These are phyloP conservation scores for Leucocoprinus birnbaumii DNA, from an alignment of 768 basidiomycete species.

Conservation along the genomic window DNA sequence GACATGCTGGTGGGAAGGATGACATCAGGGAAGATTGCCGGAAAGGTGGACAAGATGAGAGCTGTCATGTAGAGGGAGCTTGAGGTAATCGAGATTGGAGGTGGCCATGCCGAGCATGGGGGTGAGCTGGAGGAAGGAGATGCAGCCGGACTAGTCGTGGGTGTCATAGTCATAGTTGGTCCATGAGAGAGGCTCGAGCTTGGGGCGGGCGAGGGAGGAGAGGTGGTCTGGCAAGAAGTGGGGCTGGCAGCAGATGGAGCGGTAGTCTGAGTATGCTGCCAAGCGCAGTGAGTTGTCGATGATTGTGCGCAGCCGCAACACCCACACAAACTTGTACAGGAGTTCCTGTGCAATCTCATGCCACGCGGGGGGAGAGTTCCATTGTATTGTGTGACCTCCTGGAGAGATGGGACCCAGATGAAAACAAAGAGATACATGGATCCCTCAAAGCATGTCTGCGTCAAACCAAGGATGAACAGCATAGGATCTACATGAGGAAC, in stretches of 20 bases:
- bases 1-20: constrained; percentile 22
- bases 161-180: constrained; percentile 59
- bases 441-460: constrained; percentile 81
- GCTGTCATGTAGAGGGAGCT: constrained; percentile 60
- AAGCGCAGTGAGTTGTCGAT: constrained; percentile 61
- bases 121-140: constrained; percentile 52
- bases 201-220: constrained; percentile 48
- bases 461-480: constrained; percentile 63
- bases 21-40: constrained; percentile 8
- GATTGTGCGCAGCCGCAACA: constrained; percentile 67
- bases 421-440: constrained; percentile 87
- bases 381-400: constrained; percentile 46
- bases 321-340: too few relatives aligned
- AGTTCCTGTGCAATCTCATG: too few relatives aligned
- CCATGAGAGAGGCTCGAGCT: constrained; percentile 60
- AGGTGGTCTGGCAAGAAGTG: constrained; percentile 34
- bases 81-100: constrained; percentile 60
- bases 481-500: constrained; percentile 42
- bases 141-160: constrained; percentile 32
- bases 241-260: constrained; percentile 50
- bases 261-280: constrained; percentile 60
- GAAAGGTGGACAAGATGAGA: constrained; percentile 25
- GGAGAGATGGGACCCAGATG: constrained; percentile 76
- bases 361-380: constrained; percentile 55
- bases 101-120: constrained; percentile 52